Conservation (phyloP, 208 protist species). For the Entamoeba invadens region DNA sequence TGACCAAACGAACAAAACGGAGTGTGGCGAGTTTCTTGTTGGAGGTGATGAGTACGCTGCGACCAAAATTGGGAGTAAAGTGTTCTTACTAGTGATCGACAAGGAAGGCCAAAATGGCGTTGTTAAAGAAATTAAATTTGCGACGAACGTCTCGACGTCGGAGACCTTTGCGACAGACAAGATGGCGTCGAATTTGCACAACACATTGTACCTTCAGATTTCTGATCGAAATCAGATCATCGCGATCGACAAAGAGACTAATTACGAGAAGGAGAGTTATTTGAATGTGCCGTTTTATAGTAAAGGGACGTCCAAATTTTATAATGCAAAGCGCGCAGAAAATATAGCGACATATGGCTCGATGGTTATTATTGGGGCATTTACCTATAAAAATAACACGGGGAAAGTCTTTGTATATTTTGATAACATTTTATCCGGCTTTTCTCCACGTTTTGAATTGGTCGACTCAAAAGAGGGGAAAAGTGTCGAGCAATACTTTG, state of each 20-base stretch:
- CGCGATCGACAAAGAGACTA: not conserved
- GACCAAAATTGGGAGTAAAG: not conserved
- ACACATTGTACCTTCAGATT: not conserved
- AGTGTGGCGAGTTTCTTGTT: not conserved
- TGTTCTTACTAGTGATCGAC: not conserved
- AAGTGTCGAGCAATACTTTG: not conserved
- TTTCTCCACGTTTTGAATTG: not conserved
- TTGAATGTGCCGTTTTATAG: not conserved
- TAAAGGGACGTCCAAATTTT: not conserved
- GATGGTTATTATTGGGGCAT: not conserved
- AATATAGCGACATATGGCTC: not conserved
- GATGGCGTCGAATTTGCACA: not conserved
- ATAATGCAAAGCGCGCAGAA: not conserved
- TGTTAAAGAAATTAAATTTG: not conserved
- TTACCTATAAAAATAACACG: not conserved
- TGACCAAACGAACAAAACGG: not conserved
- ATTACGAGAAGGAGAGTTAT: not conserved
- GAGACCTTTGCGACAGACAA: not conserved
- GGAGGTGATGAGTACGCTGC: not conserved
- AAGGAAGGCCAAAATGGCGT: not conserved
- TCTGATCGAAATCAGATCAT: not conserved
- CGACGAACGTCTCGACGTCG: not conserved
- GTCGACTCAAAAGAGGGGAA: not conserved
- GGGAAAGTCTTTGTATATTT: not conserved
- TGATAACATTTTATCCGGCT: not conserved